Evolutionary conservation across 225 moss, liverwort and hornwort species (phyloP), one percentile per base, ranked within the genome.

Genomic region (Physcomitrellopsis africana): DNA sequence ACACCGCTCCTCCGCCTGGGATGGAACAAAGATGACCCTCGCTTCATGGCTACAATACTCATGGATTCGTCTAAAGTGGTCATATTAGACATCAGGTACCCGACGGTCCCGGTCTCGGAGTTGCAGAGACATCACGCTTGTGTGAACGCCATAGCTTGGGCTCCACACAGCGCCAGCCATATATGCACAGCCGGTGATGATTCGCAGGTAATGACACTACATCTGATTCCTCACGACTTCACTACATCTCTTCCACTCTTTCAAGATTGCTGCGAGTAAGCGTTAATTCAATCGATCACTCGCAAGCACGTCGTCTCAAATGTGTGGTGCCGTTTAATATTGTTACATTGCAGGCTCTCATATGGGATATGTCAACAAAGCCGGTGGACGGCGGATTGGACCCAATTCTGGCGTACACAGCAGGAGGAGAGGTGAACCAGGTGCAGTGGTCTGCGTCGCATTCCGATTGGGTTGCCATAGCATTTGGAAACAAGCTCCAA

Each of bases 111-210:
- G 0, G 82, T 88, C 17, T 67, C 81, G 44, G 83, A 85, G 67
- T 79, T 89, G 29, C 78, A 89, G 23, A 72, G 88, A 16, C 88
- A 89, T 74, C 83, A 83, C 66, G 88, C 85, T 5, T 74, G 85
- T 66, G 85, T 85, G 48, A 88, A 89, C 53, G 72, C 85, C 3
- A 65, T 89, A 1, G 83, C 83, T 0, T 89, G 85, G 88, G 85
- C 88, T 27, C 81, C 88, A 11, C 83, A 85, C n/a, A 85, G 88
- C 68, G 52, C 88, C 18, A 83, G 79, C 79, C 85, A 83, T 72
- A 85, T 89, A 26, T 85, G 88, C 72, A 83, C 83, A 9, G 85
- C 83, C 8, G 79, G 88, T n/a, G 88, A 89, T 22, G 88, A 89
- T 60, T 79, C 83, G 23, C 76, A 76, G 67, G 76, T 75, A 67